Evolutionary conservation across 1,139 yeast species (phyloP), one percentile per base, ranked within the genome.

Genomic region (Arxiozyma bovina): DNA sequence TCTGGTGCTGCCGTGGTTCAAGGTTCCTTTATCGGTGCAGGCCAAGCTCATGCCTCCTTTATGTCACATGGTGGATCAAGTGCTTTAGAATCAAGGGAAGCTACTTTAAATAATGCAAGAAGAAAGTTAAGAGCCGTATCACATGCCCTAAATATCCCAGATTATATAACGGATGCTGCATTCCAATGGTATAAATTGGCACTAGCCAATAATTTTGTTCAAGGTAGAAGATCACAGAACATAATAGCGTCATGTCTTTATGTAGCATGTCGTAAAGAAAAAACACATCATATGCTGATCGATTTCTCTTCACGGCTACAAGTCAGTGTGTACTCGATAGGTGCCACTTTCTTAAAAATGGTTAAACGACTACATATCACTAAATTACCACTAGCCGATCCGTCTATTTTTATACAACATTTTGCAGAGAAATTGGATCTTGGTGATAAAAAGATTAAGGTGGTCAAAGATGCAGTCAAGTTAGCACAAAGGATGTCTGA

Each of bases 1-100:
- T 78, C 85, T 30, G 99, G 99, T 61, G 98, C 96, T 11, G 97
- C 99, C 42, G 82, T 87, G 57, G 96, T 93, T 1, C 96, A 90
- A 61, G 99, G 99, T 65, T 82, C 95, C 46, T 91, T 88, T 78
- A 85, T 93, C 47, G 88, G 90, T 45, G 85, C 89, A 0, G 98
- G 89, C 66, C 97, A 91, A 70, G 76, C 86, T 8, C 81, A 86
- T 69, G 96, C 91, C 0, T 75, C 83, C 4, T 80, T 79, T 61
- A 77, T 59, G 48, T 60, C 68, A 17, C 64, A 79, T 52, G 87
- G 87, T 53, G 84, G 81, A 47, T 78, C 76, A 2, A 84, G 82
- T 61, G 84, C 90, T 45, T 78, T 85, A 74, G 96, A 90, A 63
- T 83, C 94, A 44, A 76, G 97, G 50, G 96, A 88, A 61, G 94